A percentile compares a stretch with the other conserved stretches of the same genome.
Evolutionary conservation across 2,329 filamentous ascomycete species (phyloP).

Genomic region (Colletotrichum sp.): DNA sequence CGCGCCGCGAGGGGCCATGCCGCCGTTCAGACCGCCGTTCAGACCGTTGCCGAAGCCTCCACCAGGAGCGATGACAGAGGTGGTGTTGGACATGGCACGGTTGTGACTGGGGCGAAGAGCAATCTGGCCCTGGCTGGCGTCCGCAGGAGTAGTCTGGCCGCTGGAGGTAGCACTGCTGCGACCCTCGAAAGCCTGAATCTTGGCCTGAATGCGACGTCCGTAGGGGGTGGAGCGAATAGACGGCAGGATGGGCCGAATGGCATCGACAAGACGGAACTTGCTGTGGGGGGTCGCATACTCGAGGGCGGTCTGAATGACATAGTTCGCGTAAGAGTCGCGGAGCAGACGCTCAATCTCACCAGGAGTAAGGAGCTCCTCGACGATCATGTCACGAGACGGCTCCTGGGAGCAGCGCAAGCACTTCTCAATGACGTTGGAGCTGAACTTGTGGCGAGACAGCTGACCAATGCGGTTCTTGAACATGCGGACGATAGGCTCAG

Average conservation of each 20-base stretch:
- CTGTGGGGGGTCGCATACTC: conserved; percentile 79
- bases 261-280: conserved; percentile 79
- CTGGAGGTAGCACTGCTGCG: conserved; percentile 47
- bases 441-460: conserved; percentile 96
- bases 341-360: conserved; percentile 87
- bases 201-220: conserved; percentile 90
- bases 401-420: conserved; percentile 83
- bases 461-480: conserved; percentile 76
- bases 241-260: conserved; percentile 83
- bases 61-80: conserved; percentile 37
- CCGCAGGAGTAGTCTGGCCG: conserved; percentile 57
- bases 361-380: conserved; percentile 78
- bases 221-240: conserved; percentile 90
- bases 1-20: conserved; percentile 34
- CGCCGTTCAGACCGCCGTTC: conserved; percentile 29
- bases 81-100: conserved; percentile 47
- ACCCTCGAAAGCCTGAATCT: conserved; percentile 72
- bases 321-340: conserved; percentile 94
- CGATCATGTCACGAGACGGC: conserved; percentile 78
- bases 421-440: conserved; percentile 98
- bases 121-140: conserved; percentile 60
- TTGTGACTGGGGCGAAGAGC: conserved; percentile 48
- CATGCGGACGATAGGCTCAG: conserved; percentile 82
- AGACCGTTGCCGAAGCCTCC: conserved; percentile 31
- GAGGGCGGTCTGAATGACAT: conserved; percentile 95